Conservation (phyloP, 2,329 filamentous ascomycete genomes). For the Penicillium polonicum region DNA sequence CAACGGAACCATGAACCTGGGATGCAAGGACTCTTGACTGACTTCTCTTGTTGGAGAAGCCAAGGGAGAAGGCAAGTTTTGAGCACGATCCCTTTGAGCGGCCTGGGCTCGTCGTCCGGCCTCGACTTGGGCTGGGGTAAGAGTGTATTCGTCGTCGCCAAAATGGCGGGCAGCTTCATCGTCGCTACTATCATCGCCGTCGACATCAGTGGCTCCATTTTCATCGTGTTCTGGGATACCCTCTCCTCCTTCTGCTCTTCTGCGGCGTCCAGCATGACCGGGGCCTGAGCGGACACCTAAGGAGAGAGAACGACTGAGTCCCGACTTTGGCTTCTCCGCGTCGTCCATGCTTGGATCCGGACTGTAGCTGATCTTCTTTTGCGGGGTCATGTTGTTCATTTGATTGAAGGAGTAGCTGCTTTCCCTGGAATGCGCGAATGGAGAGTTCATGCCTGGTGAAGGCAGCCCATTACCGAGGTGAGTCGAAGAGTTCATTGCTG, state of each 20-base stretch:
- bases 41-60: conserved; percentile 4
- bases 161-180: conserved; percentile 37
- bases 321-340: conserved; percentile 34
- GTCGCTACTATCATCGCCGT: conserved; percentile 37
- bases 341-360: conserved; percentile 34
- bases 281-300: conserved; percentile 46
- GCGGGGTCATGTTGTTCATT: conserved; percentile 34
- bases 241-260: conserved; percentile 7
- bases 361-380: conserved; percentile 40
- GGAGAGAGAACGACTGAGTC: conserved; percentile 42
- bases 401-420: conserved; percentile 31
- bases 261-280: conserved; percentile 38
- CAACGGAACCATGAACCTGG: conserved; percentile 21
- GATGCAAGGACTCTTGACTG: conserved; percentile 27
- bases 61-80: conserved; percentile 2
- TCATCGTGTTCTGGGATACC: conserved; percentile 24
- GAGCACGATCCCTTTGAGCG: conserved; percentile 17
- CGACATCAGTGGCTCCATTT: conserved; percentile 18
- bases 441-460: conserved; percentile 31
- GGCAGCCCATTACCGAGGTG: conserved; percentile 19
- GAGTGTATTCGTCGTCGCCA: conserved; percentile 42
- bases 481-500: conserved; percentile 8
- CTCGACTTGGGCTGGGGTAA: conserved; percentile 41
- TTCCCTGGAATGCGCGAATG: conserved; percentile 20
- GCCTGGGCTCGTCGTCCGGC: conserved; percentile 32